phyloP scores from a whole-genome alignment of 169 alveolate species.

The Plasmodium yoelii region DNA sequence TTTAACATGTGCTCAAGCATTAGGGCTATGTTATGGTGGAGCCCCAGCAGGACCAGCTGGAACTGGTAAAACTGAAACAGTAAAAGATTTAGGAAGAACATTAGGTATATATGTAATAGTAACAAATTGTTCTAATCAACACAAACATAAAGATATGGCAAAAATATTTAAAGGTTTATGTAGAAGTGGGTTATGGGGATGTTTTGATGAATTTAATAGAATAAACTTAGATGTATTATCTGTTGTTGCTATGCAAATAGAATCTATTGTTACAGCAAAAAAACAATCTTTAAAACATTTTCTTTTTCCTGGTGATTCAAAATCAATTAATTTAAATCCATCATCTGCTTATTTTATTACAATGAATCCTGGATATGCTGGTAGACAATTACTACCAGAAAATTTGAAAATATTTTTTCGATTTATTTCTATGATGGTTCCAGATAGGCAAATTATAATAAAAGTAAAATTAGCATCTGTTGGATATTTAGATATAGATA shows the following conservation, averaged over 20 bases:
- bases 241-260: slow-evolving; percentile 95
- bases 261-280: slow-evolving; percentile 94
- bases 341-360: slow-evolving; percentile 97
- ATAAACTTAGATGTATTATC: slow-evolving; percentile 96
- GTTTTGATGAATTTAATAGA: slow-evolving; percentile 99
- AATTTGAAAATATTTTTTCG: slow-evolving; percentile 95
- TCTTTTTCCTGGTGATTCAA: slow-evolving; percentile 85
- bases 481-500: slow-evolving; percentile 96
- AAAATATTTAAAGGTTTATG: slow-evolving; percentile 96
- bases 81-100: slow-evolving; percentile 97
- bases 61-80: slow-evolving; percentile 99
- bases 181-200: slow-evolving; percentile 99
- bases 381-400: slow-evolving; percentile 97
- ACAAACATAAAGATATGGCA: slow-evolving; percentile 98
- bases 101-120: slow-evolving; percentile 97
- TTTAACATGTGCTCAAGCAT: slow-evolving; percentile 96
- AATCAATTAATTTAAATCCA: slow-evolving; percentile 93
- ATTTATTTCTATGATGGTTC: slow-evolving; percentile 94
- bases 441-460: slow-evolving; percentile 92
- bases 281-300: slow-evolving; percentile 86
- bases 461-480: slow-evolving; percentile 95
- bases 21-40: slow-evolving; percentile 97
- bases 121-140: slow-evolving; percentile 98
- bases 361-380: slow-evolving; percentile 99
- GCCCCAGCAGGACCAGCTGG: slow-evolving; percentile 99